Percentiles rank a stretch among this genome's conserved stretches.
Evolutionary conservation across 805 yeast species (phyloP).

Genomic region (Kazachstania bromeliacearum): DNA sequence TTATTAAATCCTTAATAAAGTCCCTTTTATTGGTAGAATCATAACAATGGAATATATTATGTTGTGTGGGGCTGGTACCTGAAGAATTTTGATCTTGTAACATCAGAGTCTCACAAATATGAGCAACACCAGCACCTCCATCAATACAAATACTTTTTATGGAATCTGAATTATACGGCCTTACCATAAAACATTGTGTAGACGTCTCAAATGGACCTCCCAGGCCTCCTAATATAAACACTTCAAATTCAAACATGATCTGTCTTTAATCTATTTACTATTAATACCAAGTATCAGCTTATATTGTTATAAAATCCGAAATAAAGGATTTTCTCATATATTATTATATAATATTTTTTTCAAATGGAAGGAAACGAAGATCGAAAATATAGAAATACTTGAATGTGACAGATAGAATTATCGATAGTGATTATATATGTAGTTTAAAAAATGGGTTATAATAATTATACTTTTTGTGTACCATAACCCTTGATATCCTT

Average conservation of each 20-base stretch:
- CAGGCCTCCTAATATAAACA: constrained; percentile 64
- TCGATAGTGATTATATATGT: constrained; percentile 1
- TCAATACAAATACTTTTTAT: constrained; percentile 51
- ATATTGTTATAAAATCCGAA: too few species aligned
- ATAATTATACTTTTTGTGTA: constrained; percentile 40
- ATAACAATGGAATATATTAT: not conserved
- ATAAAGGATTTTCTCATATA: too few species aligned
- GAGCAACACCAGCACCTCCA: constrained; percentile 67
- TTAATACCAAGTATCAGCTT: too few species aligned
- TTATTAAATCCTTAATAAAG: not conserved
- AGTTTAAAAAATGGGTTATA: not conserved
- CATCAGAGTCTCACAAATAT: constrained; percentile 29
- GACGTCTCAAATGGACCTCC: constrained; percentile 78
- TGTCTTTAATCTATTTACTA: not conserved
- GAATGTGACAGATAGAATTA: too few species aligned
- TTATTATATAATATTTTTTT: too few species aligned
- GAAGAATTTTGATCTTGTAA: constrained; percentile 1
- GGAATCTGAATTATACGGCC: constrained; percentile 35
- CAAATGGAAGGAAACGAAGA: too few species aligned
- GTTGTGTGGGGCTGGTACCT: too few species aligned
- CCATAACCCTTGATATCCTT: constrained; percentile 86
- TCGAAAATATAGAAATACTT: too few species aligned
- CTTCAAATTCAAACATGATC: constrained; percentile 34
- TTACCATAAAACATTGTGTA: constrained; percentile 60
- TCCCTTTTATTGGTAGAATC: not conserved